A percentile compares a stretch with the other conserved stretches of the same genome.
Conservation (phyloP, 805 yeast genomes). For the Schizosaccharomyces cryophilus region DNA sequence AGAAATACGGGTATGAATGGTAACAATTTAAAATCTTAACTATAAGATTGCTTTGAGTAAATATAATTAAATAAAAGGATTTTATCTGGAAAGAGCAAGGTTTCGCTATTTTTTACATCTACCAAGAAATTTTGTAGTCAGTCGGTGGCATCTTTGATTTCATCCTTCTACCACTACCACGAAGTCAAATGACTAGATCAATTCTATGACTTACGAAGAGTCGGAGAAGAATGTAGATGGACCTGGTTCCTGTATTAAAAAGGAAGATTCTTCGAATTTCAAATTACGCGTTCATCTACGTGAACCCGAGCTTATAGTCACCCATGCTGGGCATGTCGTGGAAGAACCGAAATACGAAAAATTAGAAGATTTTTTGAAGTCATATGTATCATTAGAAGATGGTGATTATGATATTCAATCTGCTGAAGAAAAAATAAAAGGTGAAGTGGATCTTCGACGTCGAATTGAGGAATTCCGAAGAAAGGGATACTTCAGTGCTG, state of each 20-base stretch:
- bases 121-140: background rate
- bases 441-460: constrained; percentile 24
- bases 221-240: background rate
- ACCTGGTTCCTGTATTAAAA: background rate
- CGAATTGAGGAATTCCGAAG: constrained; percentile 25
- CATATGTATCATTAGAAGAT: constrained; percentile 29
- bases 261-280: background rate
- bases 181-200: background rate
- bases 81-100: background rate
- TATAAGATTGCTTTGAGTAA: too few relatives aligned
- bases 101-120: background rate
- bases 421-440: constrained; percentile 28
- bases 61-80: background rate
- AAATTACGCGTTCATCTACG: background rate
- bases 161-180: background rate
- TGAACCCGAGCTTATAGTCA: constrained; percentile 23
- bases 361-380: constrained; percentile 24
- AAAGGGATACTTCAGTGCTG: constrained; percentile 15
- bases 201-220: constrained; percentile 1
- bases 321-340: constrained; percentile 35
- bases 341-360: constrained; percentile 20
- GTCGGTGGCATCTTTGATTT: background rate
- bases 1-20: too few relatives aligned
- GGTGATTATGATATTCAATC: constrained; percentile 41
- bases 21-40: too few relatives aligned